Conservation (phyloP, 2,329 filamentous ascomycete species). For the Aureobasidium subglaciale region DNA sequence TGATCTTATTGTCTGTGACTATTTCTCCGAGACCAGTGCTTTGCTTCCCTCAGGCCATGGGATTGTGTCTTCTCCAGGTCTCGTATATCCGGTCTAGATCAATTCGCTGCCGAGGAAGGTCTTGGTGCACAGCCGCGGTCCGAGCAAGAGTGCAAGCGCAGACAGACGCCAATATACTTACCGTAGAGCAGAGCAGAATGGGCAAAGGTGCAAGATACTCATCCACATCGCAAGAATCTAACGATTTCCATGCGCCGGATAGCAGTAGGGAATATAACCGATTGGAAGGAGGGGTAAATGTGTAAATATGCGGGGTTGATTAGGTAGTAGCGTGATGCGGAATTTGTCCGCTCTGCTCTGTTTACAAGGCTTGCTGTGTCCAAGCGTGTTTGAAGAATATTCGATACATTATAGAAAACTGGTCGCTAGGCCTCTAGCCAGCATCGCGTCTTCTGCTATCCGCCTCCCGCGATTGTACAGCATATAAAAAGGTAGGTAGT, state of each 20-base stretch:
- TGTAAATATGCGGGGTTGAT: neutral
- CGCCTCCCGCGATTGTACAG: neutral
- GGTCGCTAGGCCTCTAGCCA: neutral
- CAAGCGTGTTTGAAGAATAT: neutral
- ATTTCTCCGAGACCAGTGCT: too few relatives aligned
- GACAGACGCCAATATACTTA: neutral
- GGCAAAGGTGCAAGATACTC: neutral
- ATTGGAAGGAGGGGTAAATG: slow-evolving; percentile 2
- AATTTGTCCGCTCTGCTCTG: neutral
- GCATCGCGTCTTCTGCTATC: neutral
- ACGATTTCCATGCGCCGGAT: neutral
- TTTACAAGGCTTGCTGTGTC: neutral
- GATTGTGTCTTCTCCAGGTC: too few relatives aligned
- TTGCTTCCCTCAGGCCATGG: too few relatives aligned
- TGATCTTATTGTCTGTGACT: too few relatives aligned
- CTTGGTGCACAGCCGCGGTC: too few relatives aligned
- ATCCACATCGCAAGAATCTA: neutral
- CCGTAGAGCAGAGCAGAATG: neutral
- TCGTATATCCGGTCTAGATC: too few relatives aligned
- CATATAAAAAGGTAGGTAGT: neutral
- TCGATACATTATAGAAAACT: neutral
- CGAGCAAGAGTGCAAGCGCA: neutral
- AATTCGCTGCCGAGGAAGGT: too few relatives aligned
- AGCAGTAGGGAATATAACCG: neutral
- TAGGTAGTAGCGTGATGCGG: neutral